Evolutionary conservation across 192 early-diverging fungal species (phyloP), one percentile per base, ranked within the genome.

Genomic region (Cladochytrium replicatum): DNA sequence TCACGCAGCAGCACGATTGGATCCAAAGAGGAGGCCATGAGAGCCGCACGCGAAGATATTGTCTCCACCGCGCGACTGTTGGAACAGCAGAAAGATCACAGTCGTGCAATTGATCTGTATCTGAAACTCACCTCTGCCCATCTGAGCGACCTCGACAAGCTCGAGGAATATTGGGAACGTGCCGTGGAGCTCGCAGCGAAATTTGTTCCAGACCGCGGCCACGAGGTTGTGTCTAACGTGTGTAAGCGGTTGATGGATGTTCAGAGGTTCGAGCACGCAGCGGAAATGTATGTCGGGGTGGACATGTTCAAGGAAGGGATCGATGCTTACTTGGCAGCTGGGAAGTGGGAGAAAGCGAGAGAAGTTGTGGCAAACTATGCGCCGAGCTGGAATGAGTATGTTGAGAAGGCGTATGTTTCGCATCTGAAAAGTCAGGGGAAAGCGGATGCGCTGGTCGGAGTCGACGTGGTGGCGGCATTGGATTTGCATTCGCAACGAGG

Each of bases 221-320:
- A 67, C 1, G 72, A 77, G 24, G 72, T 77, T 6, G 69, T 74
- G 2, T 48, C 61, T 17, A 43, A 60, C 5, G 77, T 68, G 1
- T 68, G 78, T 51, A 26, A 54, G 2, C 43, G 69, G 8, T 43
- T 77, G 41, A 51, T 71, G 29, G 55, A 68, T 15, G 54, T 72
- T 58, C 68, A 74, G 42, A 55, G 55, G 44, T 76, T 55, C 55
- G 68, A 60, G n/a, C 55, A 61, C 17, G 78, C 78, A 0, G 78
- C 54, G 3, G 73, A 81, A 27, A 53, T 81, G 7, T 77, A 64
- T 42, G 54, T 65, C 32, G 62, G 55, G 6, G 56, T 66, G 40
- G 73, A 74, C 49, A 61, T 71, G 61, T 71, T 71, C 51, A 74
- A 77, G 41, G 77, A 80, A 28, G 72, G 76, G 2, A 78, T 78